Percentiles rank a stretch among this genome's conserved stretches.
These are phyloP conservation scores for Isoetes taiwanensis DNA, from an alignment of 75 land plant species.

Conservation along the genomic window DNA sequence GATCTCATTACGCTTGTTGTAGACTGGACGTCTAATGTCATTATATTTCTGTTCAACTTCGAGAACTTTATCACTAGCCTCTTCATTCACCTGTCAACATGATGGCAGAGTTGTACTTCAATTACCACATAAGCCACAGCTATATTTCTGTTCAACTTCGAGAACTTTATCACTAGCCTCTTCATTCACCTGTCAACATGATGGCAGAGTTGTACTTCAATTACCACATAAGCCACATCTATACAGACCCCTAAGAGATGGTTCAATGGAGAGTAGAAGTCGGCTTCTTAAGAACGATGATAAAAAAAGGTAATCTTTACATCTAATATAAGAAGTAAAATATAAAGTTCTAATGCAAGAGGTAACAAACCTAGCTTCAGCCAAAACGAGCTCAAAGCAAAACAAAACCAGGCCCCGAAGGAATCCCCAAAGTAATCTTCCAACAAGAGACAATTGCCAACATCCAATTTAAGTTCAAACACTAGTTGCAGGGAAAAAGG, in stretches of 20 bases:
- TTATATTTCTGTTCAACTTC: conserved; percentile 84
- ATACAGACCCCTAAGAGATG: background rate
- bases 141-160: conserved; percentile 80
- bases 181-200: conserved; percentile 56
- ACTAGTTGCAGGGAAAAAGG: background rate
- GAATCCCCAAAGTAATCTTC: too few relatives aligned
- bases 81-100: conserved; percentile 74
- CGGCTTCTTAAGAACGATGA: background rate
- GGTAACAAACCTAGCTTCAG: too few relatives aligned
- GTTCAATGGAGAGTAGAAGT: background rate
- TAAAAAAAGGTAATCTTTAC: too few relatives aligned
- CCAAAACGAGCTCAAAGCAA: too few relatives aligned
- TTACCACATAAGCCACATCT: background rate
- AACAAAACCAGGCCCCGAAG: too few relatives aligned
- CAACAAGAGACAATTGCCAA: too few relatives aligned
- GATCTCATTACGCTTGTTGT: conserved; percentile 59
- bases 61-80: conserved; percentile 88
- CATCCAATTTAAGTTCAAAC: background rate
- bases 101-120: too few relatives aligned
- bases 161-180: conserved; percentile 92
- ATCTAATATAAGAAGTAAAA: too few relatives aligned
- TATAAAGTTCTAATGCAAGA: too few relatives aligned
- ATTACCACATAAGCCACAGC: too few relatives aligned
- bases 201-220: background rate
- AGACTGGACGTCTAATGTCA: conserved; percentile 76